These are phyloP conservation scores for Chlorella vulgaris DNA, from an alignment of 139 green algal genomes.

Conservation along the genomic window DNA sequence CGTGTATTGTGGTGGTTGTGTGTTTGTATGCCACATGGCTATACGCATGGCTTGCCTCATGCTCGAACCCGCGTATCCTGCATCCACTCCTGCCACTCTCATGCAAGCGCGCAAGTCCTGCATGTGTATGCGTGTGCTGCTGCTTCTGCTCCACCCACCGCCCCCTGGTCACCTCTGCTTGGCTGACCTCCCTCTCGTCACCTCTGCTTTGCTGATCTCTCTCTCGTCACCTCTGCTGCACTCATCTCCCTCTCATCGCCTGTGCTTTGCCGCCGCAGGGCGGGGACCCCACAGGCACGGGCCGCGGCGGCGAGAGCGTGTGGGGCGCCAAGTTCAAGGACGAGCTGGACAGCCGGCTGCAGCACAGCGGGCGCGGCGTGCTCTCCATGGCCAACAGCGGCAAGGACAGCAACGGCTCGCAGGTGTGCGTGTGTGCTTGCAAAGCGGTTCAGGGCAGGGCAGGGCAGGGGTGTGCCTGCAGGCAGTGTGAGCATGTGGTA, in stretches of 20 bases:
- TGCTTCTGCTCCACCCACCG: no score
- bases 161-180: no score
- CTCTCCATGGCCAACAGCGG: conserved; percentile 96
- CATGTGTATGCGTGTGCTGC: no score
- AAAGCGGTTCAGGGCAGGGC: not conserved
- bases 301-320: conserved; percentile 91
- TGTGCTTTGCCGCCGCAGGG: conserved; percentile 63
- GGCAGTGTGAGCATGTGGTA: no score
- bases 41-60: no score
- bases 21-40: no score
- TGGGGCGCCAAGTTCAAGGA: conserved; percentile 86
- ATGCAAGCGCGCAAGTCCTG: not conserved
- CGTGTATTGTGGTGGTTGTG: no score
- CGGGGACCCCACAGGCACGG: conserved; percentile 95
- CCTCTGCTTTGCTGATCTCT: not conserved
- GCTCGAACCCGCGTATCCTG: not conserved
- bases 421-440: not conserved
- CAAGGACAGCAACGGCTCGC: conserved; percentile 29
- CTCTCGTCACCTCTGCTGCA: not conserved
- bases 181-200: not conserved
- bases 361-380: conserved; percentile 81
- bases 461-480: not conserved
- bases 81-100: not conserved
- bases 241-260: not conserved
- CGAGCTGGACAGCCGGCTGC: conserved; percentile 72